These are phyloP conservation scores for Dryas alaskensis DNA, from an alignment of 306 rosid genomes.

Conservation along the genomic window DNA sequence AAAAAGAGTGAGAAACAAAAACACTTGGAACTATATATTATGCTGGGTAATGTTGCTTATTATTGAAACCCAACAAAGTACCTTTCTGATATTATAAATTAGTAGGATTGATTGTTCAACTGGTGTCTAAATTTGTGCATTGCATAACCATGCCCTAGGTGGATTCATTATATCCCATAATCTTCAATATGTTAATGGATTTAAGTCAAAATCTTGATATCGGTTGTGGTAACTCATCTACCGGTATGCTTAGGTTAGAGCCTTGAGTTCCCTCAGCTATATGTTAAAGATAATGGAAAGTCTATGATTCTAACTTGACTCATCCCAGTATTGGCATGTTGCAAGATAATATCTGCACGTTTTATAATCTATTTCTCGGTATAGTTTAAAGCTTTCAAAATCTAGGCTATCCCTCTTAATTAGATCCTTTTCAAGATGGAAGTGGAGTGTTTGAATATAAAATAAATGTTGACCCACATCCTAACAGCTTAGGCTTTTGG, in stretches of 20 bases:
- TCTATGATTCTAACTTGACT: background rate
- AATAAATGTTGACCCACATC: too few relatives aligned
- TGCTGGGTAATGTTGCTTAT: background rate
- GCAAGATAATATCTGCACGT: conserved; percentile 4
- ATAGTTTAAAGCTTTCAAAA: background rate
- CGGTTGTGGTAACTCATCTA: background rate
- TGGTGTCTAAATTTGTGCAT: conserved; percentile 1
- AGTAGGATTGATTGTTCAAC: background rate
- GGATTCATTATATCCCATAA: background rate
- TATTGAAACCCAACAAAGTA: background rate
- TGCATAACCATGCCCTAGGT: background rate
- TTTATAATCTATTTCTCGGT: background rate
- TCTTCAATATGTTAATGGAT: background rate
- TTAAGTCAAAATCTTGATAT: background rate
- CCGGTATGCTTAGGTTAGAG: background rate
- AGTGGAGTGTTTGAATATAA: too few relatives aligned
- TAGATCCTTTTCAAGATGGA: background rate
- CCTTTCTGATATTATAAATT: background rate
- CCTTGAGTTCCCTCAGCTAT: background rate
- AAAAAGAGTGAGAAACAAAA: background rate
- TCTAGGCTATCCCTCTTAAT: background rate
- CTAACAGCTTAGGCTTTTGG: too few relatives aligned
- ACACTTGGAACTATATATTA: background rate
- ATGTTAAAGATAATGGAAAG: background rate
- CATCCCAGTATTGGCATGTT: background rate